Base-by-base conservation (phyloP, 345 rosid species). In the Lepidium didymum region DNA sequence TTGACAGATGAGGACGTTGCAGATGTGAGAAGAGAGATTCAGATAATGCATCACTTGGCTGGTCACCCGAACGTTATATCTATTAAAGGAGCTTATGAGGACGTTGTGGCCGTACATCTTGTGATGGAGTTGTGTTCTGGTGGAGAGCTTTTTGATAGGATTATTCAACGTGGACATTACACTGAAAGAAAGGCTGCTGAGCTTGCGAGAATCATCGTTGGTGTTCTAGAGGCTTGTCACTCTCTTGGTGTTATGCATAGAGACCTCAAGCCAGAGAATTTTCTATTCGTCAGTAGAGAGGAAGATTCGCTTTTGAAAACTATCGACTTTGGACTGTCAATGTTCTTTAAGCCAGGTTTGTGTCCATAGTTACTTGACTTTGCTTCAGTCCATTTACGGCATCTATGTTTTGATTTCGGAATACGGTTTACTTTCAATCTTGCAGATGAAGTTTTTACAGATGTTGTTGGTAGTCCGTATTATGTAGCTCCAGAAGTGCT, bases 401-500 rank as follows among this genome's bases (percentile, higher is more conserved):
- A 36, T 38, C 37, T 7, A 10, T 50, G 40, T 56, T 55, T 29
- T 69, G 70, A 56, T 67, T 62, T 42, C 40, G 16, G 5, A 29
- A 45, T 23, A 38, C 12, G 2, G 10, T 34, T 16, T 23, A 10
- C 23, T 38, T 65, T 7, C 10, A 2, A 1, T 63, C 37, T 38
- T 69, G 35, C 77, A 91, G 97, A 89, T 27, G 96, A 88, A 77
- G 81, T 73, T 52, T 91, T 91, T 64, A 75, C 67, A 6, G 97
- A 88, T 69, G 96, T 91, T 36, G 97, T 91, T 52, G 96, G 97
- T 19, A 91, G 97, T 78, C 97, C 97, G 3, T 91, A 91, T 64
- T 91, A 91, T 64, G 97, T 91, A 60, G 97, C 97, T 31, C 97
- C 97, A 35, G 96, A 91, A 81, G 87, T 91, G 53, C 81, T 91